A percentile compares a stretch with the other conserved stretches of the same genome.
Conservation (phyloP, 768 basidiomycete species). For the Macrolepiota albuminosa region DNA sequence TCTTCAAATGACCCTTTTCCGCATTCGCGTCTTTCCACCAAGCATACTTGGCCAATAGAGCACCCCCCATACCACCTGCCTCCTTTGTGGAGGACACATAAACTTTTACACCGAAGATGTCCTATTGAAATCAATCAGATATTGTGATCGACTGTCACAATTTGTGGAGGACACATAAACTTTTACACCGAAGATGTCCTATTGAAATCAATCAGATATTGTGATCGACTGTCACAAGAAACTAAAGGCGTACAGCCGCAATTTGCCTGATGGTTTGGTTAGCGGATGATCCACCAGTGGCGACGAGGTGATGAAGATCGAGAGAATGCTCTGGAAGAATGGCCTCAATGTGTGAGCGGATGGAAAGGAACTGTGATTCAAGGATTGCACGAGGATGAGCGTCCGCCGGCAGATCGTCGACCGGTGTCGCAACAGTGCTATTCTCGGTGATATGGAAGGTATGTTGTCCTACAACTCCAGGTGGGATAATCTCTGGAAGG, state of each 20-base stretch:
- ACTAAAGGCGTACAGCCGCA: slow-evolving; percentile 44
- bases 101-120: slow-evolving; percentile 74
- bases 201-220: background rate
- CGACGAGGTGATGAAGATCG: slow-evolving; percentile 59
- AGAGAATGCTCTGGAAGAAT: slow-evolving; percentile 59
- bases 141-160: background rate
- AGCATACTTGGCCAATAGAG: slow-evolving; percentile 63
- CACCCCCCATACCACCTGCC: slow-evolving; percentile 70
- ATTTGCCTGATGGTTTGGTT: slow-evolving; percentile 72
- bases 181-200: slow-evolving; percentile 74
- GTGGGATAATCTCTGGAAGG: slow-evolving; percentile 84
- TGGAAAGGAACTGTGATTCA: slow-evolving; percentile 82
- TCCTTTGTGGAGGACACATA: slow-evolving; percentile 65
- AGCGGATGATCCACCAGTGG: slow-evolving; percentile 75
- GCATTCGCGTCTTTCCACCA: slow-evolving; percentile 53
- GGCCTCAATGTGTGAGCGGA: slow-evolving; percentile 62
- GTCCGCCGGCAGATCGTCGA: slow-evolving; percentile 35
- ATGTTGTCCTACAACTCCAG: slow-evolving; percentile 67
- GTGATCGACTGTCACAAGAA: background rate
- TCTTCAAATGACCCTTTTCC: slow-evolving; percentile 55
- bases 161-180: slow-evolving; percentile 64
- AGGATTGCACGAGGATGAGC: slow-evolving; percentile 73
- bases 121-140: slow-evolving; percentile 24
- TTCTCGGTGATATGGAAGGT: slow-evolving; percentile 40
- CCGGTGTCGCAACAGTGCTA: slow-evolving; percentile 18